Conservation (phyloP, 495 filamentous ascomycete species). For the Aspergillus ellipticus region DNA sequence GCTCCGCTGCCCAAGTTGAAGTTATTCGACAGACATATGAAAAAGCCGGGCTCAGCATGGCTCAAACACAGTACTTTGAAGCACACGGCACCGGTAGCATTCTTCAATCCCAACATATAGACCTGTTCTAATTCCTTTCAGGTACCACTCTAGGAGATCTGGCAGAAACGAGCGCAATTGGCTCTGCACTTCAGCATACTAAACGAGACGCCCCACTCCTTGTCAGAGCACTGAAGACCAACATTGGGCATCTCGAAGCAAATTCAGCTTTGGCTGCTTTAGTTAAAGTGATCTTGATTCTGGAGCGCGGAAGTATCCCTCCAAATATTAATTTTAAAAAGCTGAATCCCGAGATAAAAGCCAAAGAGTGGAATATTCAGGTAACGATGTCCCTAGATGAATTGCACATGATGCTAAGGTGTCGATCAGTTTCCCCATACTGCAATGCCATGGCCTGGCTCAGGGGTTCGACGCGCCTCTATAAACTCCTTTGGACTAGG, state of each 20-base stretch:
- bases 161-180: slow-evolving; percentile 1
- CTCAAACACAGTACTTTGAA: slow-evolving; percentile 20
- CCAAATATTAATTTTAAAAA: slow-evolving; percentile 50
- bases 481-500: slow-evolving; percentile 25
- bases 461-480: slow-evolving; percentile 11
- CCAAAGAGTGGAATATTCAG: slow-evolving; percentile 8
- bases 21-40: slow-evolving; percentile 24
- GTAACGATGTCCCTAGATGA: no score
- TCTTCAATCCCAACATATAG: no score
- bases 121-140: no score
- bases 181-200: not conserved
- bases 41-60: slow-evolving; percentile 22
- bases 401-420: no score
- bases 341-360: slow-evolving; percentile 34
- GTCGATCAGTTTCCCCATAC: no score
- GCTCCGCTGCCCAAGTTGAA: slow-evolving; percentile 18
- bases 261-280: slow-evolving; percentile 46
- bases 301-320: slow-evolving; percentile 44
- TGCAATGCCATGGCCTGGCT: slow-evolving; percentile 6
- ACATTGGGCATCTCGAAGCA: slow-evolving; percentile 40
- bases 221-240: slow-evolving; percentile 43
- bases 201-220: not conserved
- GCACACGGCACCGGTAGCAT: slow-evolving; percentile 47
- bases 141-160: slow-evolving; percentile 22
- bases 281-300: slow-evolving; percentile 48